Evolutionary conservation across 768 basidiomycete genomes (phyloP).

Genomic region (Hirschioporus abietinus): DNA sequence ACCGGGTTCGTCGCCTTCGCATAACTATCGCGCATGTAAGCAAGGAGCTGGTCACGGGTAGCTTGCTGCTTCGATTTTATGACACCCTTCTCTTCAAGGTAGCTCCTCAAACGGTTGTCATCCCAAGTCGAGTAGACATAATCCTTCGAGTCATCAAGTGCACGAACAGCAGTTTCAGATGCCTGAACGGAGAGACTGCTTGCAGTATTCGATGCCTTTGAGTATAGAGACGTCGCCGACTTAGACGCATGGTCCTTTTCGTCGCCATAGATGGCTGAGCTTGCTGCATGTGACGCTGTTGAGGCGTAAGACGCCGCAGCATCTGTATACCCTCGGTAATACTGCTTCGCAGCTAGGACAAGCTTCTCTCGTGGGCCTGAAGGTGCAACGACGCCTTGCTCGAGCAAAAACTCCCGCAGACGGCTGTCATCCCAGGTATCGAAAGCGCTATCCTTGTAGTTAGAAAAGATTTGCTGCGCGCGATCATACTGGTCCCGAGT

Average conservation of each 20-base stretch:
- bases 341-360: slow-evolving; percentile 67
- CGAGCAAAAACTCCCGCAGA: slow-evolving; percentile 77
- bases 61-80: slow-evolving; percentile 57
- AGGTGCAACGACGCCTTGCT: slow-evolving; percentile 84
- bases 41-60: slow-evolving; percentile 61
- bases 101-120: slow-evolving; percentile 64
- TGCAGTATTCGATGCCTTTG: slow-evolving; percentile 19
- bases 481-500: slow-evolving; percentile 55
- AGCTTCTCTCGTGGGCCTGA: slow-evolving; percentile 76
- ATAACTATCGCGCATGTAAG: slow-evolving; percentile 66
- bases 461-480: slow-evolving; percentile 58
- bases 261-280: slow-evolving; percentile 43
- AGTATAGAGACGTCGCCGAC: slow-evolving; percentile 32
- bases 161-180: slow-evolving; percentile 42
- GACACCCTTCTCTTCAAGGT: slow-evolving; percentile 71
- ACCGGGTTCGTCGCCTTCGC: slow-evolving; percentile 54
- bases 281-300: slow-evolving; percentile 46
- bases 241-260: slow-evolving; percentile 31
- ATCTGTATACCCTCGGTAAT: slow-evolving; percentile 53
- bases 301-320: slow-evolving; percentile 55
- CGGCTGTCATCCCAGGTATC: slow-evolving; percentile 76
- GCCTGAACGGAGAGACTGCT: slow-evolving; percentile 45
- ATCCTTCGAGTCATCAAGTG: slow-evolving; percentile 72
- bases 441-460: slow-evolving; percentile 20
- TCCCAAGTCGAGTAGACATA: slow-evolving; percentile 90